These are phyloP conservation scores for Hypholoma sublateritium DNA, from an alignment of 768 basidiomycete genomes.

Conservation along the genomic window DNA sequence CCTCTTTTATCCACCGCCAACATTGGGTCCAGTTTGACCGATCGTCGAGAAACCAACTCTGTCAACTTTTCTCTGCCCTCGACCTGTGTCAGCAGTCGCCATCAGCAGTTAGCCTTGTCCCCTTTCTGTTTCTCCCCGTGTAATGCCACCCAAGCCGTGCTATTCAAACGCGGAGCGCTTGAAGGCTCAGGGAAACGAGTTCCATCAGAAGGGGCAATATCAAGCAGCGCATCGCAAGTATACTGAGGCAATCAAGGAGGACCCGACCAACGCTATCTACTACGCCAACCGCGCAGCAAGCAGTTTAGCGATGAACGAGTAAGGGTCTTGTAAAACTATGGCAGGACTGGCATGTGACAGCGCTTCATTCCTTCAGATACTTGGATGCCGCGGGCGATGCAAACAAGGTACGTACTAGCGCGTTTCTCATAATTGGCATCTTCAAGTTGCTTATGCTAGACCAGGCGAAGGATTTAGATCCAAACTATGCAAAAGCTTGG, in stretches of 20 bases:
- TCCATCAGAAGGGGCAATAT: slow-evolving; percentile 33
- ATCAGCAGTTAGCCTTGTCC: too few relatives aligned
- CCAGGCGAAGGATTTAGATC: slow-evolving; percentile 39
- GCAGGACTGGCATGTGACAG: not conserved
- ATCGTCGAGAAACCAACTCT: too few relatives aligned
- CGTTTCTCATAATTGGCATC: not conserved
- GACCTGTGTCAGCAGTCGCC: too few relatives aligned
- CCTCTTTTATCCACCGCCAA: too few relatives aligned
- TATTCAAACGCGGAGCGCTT: slow-evolving; percentile 24
- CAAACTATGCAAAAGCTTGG: slow-evolving; percentile 43
- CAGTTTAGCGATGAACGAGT: slow-evolving; percentile 35
- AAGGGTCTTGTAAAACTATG: slow-evolving; percentile 1
- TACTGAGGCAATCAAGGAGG: slow-evolving; percentile 38
- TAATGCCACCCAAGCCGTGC: not conserved
- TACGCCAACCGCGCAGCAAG: slow-evolving; percentile 48
- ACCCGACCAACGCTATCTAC: slow-evolving; percentile 38
- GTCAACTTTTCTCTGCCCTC: too few relatives aligned
- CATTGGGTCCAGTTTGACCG: too few relatives aligned
- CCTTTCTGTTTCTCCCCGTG: too few relatives aligned
- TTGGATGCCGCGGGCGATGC: slow-evolving; percentile 32
- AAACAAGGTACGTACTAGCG: slow-evolving; percentile 20
- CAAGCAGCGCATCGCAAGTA: slow-evolving; percentile 37
- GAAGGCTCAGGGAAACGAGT: slow-evolving; percentile 42
- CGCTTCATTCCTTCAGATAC: slow-evolving; percentile 16
- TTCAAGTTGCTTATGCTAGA: not conserved